Conservation (phyloP, 768 basidiomycete species). For the Daedaleopsis nitida region DNA sequence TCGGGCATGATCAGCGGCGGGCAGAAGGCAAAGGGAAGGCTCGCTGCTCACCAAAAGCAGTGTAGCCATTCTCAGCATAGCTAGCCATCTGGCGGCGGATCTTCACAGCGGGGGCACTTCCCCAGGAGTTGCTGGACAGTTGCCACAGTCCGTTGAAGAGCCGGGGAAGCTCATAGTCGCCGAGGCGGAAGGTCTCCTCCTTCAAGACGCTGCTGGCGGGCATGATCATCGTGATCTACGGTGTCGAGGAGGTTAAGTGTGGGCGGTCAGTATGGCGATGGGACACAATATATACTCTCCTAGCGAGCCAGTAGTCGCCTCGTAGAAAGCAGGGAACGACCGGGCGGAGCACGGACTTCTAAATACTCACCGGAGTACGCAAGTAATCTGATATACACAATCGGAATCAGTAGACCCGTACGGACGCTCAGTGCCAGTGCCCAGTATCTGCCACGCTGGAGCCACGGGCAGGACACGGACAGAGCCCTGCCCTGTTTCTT, state of each 20-base stretch:
- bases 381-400: neutral
- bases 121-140: conserved; percentile 85
- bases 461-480: neutral
- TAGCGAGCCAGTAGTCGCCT: too few relatives aligned
- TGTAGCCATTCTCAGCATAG: conserved; percentile 63
- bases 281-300: neutral
- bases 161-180: conserved; percentile 25
- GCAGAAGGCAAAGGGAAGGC: neutral
- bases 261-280: neutral
- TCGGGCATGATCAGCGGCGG: neutral
- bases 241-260: neutral
- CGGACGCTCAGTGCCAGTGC: neutral
- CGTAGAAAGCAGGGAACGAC: neutral
- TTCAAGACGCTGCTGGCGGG: neutral
- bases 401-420: neutral
- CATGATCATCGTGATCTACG: conserved; percentile 5
- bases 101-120: conserved; percentile 64
- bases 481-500: neutral
- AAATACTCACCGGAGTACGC: neutral
- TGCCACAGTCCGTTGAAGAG: conserved; percentile 64
- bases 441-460: neutral
- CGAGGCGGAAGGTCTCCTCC: conserved; percentile 27
- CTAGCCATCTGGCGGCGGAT: conserved; percentile 69
- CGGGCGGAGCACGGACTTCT: neutral
- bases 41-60: conserved; percentile 57